Conservation (phyloP, 441 rosid species). For the Manihot esculenta region DNA sequence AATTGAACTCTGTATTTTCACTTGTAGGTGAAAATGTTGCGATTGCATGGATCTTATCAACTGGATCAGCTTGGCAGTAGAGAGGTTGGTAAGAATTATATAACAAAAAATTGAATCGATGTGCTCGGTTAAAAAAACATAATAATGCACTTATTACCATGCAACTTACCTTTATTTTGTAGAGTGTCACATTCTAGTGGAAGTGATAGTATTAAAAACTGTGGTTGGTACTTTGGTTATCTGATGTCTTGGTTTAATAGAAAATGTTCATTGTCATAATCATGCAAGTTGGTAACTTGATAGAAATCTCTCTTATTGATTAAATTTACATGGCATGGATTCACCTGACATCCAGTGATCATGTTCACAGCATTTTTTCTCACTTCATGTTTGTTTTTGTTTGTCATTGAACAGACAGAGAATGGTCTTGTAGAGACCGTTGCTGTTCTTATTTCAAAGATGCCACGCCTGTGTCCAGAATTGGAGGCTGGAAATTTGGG, state of each 20-base stretch:
- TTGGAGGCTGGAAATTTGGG: slow-evolving; percentile 67
- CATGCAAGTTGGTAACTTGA: background rate
- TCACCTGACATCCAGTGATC: background rate
- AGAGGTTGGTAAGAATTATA: slow-evolving; percentile 60
- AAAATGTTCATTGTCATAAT: background rate
- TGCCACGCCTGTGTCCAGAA: slow-evolving; percentile 85
- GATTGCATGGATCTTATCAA: slow-evolving; percentile 84
- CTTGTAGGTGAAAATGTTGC: slow-evolving; percentile 78
- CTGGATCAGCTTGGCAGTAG: slow-evolving; percentile 83
- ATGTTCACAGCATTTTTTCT: background rate
- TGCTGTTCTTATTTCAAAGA: slow-evolving; percentile 84
- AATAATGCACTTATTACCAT: background rate
- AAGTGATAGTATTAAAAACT: background rate
- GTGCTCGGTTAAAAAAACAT: background rate
- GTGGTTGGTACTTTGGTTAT: background rate
- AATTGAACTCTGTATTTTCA: background rate
- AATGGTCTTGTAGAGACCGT: slow-evolving; percentile 94
- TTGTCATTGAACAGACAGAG: slow-evolving; percentile 60
- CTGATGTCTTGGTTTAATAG: too few relatives aligned
- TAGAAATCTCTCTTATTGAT: background rate
- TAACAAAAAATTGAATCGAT: slow-evolving; percentile 8
- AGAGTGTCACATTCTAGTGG: background rate
- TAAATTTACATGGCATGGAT: background rate
- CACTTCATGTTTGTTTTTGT: slow-evolving; percentile 24
- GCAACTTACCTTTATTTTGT: background rate